Base-by-base conservation (phyloP, 2,329 filamentous ascomycete genomes). In the Neonectria magnoliae region DNA sequence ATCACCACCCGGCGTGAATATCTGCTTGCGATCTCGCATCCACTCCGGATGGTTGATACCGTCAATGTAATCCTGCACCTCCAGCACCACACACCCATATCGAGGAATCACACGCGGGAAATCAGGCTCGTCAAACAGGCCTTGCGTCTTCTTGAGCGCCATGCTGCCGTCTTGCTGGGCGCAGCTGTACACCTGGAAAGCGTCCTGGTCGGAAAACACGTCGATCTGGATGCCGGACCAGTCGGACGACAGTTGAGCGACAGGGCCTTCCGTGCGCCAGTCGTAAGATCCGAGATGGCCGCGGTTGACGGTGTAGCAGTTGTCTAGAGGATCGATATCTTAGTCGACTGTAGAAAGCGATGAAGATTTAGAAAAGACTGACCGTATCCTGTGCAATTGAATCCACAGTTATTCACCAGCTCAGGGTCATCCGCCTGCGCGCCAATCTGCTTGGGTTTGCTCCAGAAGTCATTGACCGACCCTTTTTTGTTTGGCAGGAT, bases 41-140 rank as follows among this genome's bases (percentile, higher is more conserved):
- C 95, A 98, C 79, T 93, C 88, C 0, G 94, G 94, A 72, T 97
- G 88, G 81, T 97, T 98, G 81, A 98, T 96, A 27, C 86, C 94
- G 76, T 97, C 94, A 75, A 98, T 97, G 88, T 90, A 98, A 78
- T 96, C 94, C 84, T 98, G 88, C 13, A 96, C 93, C 82, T 98
- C 95, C 79, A 98, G 87, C 53, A 97, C 95, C 27, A 97, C 76
- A 79, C 95, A 98, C 33, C 93, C 94, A 75, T 94, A 93, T 82
- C 94, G 77, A 60, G 88, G 85, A 27, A 93, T 90, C 8, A 86
- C 87, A 41, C 90, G 83, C 4, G 88, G 86, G 71, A 89, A 87
- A 33, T 81, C 79, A 2, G 79, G 67, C 65, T 86, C 79, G 66
- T 87, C 83, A 66, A 82, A 79, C 4, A 91, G 80, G 16, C 91